These are phyloP conservation scores for Farysia itapuensis DNA, from an alignment of 1,284 basidiomycete genomes.

Conservation along the genomic window DNA sequence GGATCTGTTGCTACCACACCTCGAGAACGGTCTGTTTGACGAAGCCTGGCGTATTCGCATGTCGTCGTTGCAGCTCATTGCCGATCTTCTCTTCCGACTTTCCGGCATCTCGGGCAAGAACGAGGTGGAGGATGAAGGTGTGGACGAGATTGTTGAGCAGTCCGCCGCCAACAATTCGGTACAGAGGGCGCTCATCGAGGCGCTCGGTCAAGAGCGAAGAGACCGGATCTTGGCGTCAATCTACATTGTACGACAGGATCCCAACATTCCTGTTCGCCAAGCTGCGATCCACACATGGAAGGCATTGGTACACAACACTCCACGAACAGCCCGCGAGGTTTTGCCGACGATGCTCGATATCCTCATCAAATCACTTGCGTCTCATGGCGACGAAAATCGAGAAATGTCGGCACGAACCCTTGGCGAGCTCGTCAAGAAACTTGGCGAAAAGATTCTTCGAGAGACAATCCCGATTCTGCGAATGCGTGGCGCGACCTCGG, in stretches of 20 bases:
- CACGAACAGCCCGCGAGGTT: slow-evolving; percentile 79
- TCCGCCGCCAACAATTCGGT: slow-evolving; percentile 64
- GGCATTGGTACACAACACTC: slow-evolving; percentile 80
- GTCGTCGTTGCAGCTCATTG: slow-evolving; percentile 85
- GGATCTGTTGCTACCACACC: slow-evolving; percentile 88
- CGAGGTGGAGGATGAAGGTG: slow-evolving; percentile 66
- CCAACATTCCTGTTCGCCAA: slow-evolving; percentile 84
- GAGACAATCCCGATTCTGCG: slow-evolving; percentile 81
- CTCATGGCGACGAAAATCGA: slow-evolving; percentile 79
- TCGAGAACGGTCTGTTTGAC: slow-evolving; percentile 94
- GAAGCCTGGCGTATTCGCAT: slow-evolving; percentile 91
- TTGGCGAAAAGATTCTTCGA: slow-evolving; percentile 86
- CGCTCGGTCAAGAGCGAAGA: slow-evolving; percentile 83
- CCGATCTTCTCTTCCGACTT: slow-evolving; percentile 95
- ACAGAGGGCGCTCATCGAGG: slow-evolving; percentile 79
- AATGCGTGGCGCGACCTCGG: slow-evolving; percentile 66
- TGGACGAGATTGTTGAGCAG: slow-evolving; percentile 65
- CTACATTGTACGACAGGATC: slow-evolving; percentile 91
- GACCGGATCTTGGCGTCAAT: slow-evolving; percentile 87
- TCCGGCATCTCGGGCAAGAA: slow-evolving; percentile 93
- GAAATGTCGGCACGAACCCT: slow-evolving; percentile 68
- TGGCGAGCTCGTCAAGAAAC: slow-evolving; percentile 86
- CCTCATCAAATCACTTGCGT: slow-evolving; percentile 76
- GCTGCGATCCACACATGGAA: slow-evolving; percentile 98
- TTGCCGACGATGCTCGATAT: slow-evolving; percentile 68